Conservation (phyloP, 257 asterid species). For the Scutellaria galericulata region DNA sequence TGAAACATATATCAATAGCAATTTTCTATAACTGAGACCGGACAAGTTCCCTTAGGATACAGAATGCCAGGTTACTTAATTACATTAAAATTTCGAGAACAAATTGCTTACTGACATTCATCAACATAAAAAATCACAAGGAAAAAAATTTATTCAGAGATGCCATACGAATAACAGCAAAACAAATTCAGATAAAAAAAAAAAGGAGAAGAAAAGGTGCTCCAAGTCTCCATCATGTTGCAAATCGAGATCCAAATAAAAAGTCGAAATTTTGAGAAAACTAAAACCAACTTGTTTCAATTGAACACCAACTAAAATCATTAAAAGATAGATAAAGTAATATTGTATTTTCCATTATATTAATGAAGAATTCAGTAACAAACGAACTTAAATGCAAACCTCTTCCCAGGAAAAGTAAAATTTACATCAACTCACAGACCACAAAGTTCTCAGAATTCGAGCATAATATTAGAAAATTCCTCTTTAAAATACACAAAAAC, state of each 20-base stretch:
- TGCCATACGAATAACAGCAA: slow-evolving; percentile 32
- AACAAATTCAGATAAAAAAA: slow-evolving; percentile 26
- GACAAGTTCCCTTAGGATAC: slow-evolving; percentile 33
- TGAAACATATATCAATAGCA: slow-evolving; percentile 11
- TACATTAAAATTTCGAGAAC: slow-evolving; percentile 29
- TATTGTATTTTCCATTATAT: not conserved
- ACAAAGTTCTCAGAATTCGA: slow-evolving; percentile 25
- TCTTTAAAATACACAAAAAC: slow-evolving; percentile 4
- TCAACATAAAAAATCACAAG: not conserved
- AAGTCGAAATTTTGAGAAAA: slow-evolving; percentile 23
- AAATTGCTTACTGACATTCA: slow-evolving; percentile 35
- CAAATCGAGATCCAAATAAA: slow-evolving; percentile 44
- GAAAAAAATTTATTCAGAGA: slow-evolving; percentile 10
- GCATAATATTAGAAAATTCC: slow-evolving; percentile 25
- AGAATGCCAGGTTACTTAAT: slow-evolving; percentile 21
- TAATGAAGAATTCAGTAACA: not conserved
- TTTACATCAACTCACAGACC: not conserved
- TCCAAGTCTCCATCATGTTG: slow-evolving; percentile 33
- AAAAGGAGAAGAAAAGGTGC: slow-evolving; percentile 13
- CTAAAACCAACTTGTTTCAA: slow-evolving; percentile 6
- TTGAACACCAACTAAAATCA: slow-evolving; percentile 18
- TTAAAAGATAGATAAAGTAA: not conserved
- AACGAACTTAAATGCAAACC: slow-evolving; percentile 10
- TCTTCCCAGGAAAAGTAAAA: not conserved
- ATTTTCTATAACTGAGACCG: slow-evolving; percentile 26